Percentiles rank a stretch among this genome's conserved stretches.
These are phyloP conservation scores for Cryoendolithus antarcticus DNA, from an alignment of 2,329 filamentous ascomycete genomes.

Conservation along the genomic window DNA sequence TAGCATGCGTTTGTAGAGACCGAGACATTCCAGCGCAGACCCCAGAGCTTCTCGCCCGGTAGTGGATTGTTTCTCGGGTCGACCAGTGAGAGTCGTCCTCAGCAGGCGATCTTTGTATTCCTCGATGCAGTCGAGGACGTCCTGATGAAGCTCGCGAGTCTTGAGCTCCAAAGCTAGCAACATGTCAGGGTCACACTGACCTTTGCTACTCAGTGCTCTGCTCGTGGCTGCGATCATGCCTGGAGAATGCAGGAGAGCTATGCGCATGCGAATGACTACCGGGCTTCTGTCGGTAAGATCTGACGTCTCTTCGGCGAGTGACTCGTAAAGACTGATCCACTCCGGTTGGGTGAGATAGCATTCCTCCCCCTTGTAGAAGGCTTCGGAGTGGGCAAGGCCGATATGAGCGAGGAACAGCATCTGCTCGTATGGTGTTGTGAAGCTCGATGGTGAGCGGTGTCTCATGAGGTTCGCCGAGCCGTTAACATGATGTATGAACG, in stretches of 20 bases:
- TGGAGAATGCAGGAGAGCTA: slow-evolving; percentile 8
- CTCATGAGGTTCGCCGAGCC: slow-evolving; percentile 16
- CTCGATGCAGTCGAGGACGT: slow-evolving; percentile 11
- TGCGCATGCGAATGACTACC: slow-evolving; percentile 10
- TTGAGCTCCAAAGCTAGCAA: neutral
- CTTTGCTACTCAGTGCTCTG: slow-evolving; percentile 5
- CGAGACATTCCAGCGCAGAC: slow-evolving; percentile 10
- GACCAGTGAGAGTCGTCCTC: slow-evolving; percentile 6
- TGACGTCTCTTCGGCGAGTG: slow-evolving; percentile 5
- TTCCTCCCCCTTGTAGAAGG: slow-evolving; percentile 4
- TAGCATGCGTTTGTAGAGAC: slow-evolving; percentile 12
- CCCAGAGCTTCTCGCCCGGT: slow-evolving; percentile 13
- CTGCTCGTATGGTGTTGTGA: slow-evolving; percentile 20
- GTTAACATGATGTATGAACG: slow-evolving; percentile 18
- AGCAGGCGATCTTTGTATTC: slow-evolving; percentile 14
- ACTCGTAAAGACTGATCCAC: slow-evolving; percentile 15
- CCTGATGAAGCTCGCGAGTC: slow-evolving; percentile 3
- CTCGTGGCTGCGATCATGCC: slow-evolving; percentile 4
- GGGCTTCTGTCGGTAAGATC: slow-evolving; percentile 13
- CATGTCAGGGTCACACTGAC: slow-evolving; percentile 7
- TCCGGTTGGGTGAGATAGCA: slow-evolving; percentile 20
- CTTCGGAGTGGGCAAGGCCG: slow-evolving; percentile 12
- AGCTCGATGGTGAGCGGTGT: slow-evolving; percentile 15
- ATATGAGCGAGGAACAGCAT: slow-evolving; percentile 18
- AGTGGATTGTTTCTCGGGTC: slow-evolving; percentile 6